phyloP scores from a whole-genome alignment of 148 eudicot genomes.

The Cornus suecica region DNA sequence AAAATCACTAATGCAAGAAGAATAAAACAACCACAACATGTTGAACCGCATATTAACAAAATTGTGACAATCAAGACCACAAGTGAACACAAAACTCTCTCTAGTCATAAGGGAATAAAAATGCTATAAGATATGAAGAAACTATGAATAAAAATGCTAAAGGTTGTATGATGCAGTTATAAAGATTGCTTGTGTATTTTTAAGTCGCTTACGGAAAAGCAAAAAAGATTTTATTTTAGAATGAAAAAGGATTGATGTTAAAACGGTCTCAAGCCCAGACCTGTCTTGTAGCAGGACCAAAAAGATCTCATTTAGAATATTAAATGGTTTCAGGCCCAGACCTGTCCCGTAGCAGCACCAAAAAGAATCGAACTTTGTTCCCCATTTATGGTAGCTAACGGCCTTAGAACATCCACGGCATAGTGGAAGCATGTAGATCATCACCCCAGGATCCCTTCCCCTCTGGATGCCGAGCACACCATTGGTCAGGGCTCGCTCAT shows the following conservation, averaged over 20 bases:
- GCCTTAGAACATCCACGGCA: constrained; percentile 80
- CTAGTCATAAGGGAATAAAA: background rate
- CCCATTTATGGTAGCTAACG: constrained; percentile 64
- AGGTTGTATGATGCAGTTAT: background rate
- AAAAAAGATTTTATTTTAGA: too few species aligned
- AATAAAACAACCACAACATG: background rate
- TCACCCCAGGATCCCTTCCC: constrained; percentile 81
- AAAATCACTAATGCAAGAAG: too few species aligned
- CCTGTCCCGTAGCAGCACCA: constrained; percentile 99
- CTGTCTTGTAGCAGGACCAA: too few species aligned
- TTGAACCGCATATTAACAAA: background rate
- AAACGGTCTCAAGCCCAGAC: too few species aligned
- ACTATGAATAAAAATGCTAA: background rate
- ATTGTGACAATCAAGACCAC: constrained; percentile 2
- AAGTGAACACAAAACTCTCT: background rate
- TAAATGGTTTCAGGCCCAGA: constrained; percentile 15
- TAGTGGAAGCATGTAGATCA: constrained; percentile 94
- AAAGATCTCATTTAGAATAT: too few species aligned
- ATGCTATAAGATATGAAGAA: background rate
- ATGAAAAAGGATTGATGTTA: too few species aligned
- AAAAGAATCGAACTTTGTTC: constrained; percentile 63
- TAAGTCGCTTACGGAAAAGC: too few species aligned
- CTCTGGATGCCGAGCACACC: constrained; percentile 88
- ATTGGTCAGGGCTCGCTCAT: constrained; percentile 84
- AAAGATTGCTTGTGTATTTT: background rate